Base-by-base conservation (phyloP, 2,329 filamentous ascomycete genomes). In the Fusarium circinatum region DNA sequence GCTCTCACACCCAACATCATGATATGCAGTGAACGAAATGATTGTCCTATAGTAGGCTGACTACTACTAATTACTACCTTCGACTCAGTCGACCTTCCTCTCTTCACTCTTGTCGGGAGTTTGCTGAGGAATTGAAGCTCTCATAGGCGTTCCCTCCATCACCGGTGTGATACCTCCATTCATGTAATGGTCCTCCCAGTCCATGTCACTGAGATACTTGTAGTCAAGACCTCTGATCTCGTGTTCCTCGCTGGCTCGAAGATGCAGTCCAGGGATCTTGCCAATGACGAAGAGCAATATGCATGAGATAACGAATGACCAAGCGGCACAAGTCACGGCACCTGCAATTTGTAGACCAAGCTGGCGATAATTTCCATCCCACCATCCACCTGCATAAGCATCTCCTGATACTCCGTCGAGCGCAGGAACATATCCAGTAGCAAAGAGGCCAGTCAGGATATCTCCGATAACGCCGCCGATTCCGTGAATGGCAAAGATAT, bases 401-500 rank as follows among this genome's bases (percentile, higher is more conserved):
- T 84, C 84, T 10, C 79, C 78, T 5, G 82, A 85, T 8, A 81
- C 82, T 4, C 88, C 89, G 44, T 90, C 89, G 20, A 90, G 83
- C 12, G 85, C 84, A 5, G 85, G 84, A 5, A 89, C 85, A 76
- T 79, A 80, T 18, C 79, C 71, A 9, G 87, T 85, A 0, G 89
- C 89, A 59, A 90, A 90, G 36, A 90, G 82, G 6, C 89, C 89
- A 0, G 89, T 90, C 24, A 90, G 76, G 54, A 90, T 83, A 39
- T 87, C 85, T 22, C 89, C 89, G 2, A 90, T 84, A 70, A 87
- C 85, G 17, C 89, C 89, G n/a, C 89, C 89, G 5, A 90, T 81
- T 24, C 88, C 88, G 75, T 91, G 89, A 34, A 90, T 85, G 36
- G 87, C 87, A 68, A 90, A 90, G 56, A 90, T 88, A 66, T 90